Conservation (phyloP, 2,329 filamentous ascomycete genomes). For the Apiospora pterosperma region DNA sequence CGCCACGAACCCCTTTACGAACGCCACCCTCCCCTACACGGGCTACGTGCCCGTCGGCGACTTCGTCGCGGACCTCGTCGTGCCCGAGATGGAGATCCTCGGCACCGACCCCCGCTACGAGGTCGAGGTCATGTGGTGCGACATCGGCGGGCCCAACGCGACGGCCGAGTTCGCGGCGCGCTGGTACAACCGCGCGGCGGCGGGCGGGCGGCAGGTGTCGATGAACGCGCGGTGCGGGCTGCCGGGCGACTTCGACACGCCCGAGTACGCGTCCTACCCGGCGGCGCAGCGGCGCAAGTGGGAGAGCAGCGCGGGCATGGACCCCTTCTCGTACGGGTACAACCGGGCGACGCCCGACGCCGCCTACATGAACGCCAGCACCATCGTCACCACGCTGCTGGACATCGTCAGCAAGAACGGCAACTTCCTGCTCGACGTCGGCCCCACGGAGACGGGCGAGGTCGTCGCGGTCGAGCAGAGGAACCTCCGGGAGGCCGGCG, state of each 20-base stretch:
- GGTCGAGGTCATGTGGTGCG: slow-evolving; percentile 49
- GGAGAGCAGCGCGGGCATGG: slow-evolving; percentile 59
- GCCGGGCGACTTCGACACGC: slow-evolving; percentile 55
- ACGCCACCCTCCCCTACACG: slow-evolving; percentile 37
- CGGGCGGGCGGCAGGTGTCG: slow-evolving; percentile 43
- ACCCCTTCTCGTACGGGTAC: slow-evolving; percentile 57
- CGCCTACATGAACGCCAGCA: slow-evolving; percentile 49
- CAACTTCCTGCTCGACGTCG: slow-evolving; percentile 54
- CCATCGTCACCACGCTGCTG: slow-evolving; percentile 38
- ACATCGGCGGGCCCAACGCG: slow-evolving; percentile 39
- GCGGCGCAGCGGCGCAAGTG: slow-evolving; percentile 52
- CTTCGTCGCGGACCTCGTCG: slow-evolving; percentile 40
- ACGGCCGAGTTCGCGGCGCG: slow-evolving; percentile 36
- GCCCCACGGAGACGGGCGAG: slow-evolving; percentile 51
- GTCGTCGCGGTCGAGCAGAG: slow-evolving; percentile 46
- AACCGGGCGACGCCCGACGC: slow-evolving; percentile 49
- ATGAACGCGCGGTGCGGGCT: slow-evolving; percentile 57
- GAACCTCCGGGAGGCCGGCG: slow-evolving; percentile 47
- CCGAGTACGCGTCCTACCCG: slow-evolving; percentile 51
- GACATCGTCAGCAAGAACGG: slow-evolving; percentile 28
- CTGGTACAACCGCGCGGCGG: slow-evolving; percentile 39
- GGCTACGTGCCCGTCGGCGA: slow-evolving; percentile 35
- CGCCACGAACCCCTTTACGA: slow-evolving; percentile 42
- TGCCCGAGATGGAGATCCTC: slow-evolving; percentile 43
- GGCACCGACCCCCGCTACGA: slow-evolving; percentile 34